phyloP scores from a whole-genome alignment of 768 basidiomycete genomes.

The Lanmaoa pseudosensibilis region DNA sequence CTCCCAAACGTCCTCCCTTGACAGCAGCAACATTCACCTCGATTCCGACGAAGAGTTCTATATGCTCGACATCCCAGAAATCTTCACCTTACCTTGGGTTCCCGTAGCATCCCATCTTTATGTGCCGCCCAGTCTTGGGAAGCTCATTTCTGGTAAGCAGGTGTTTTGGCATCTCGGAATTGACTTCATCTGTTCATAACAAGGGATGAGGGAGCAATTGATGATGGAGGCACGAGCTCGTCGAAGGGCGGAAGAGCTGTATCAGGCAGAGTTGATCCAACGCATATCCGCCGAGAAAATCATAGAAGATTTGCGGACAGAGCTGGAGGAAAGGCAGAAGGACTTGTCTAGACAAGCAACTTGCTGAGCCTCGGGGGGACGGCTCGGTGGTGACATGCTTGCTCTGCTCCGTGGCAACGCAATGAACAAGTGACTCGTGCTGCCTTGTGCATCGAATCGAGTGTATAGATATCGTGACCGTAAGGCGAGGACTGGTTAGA shows the following conservation, averaged over 20 bases:
- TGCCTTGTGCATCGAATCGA: not conserved
- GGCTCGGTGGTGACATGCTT: not conserved
- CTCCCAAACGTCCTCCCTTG: not conserved
- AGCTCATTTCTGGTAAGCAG: constrained; percentile 36
- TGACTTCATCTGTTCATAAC: constrained; percentile 1
- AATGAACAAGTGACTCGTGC: not conserved
- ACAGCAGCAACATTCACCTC: not conserved
- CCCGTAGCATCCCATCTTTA: constrained; percentile 29
- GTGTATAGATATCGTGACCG: too few relatives aligned
- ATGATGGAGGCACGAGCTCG: constrained; percentile 33
- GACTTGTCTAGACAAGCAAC: not conserved
- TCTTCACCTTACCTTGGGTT: constrained; percentile 36
- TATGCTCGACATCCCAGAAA: constrained; percentile 36
- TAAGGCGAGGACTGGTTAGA: not conserved
- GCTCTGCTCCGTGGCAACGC: not conserved
- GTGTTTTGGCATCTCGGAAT: not conserved
- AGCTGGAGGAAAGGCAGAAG: constrained; percentile 3
- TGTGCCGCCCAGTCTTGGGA: constrained; percentile 36
- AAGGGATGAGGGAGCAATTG: constrained; percentile 38
- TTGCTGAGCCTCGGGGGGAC: not conserved
- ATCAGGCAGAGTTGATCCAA: constrained; percentile 31
- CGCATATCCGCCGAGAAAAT: constrained; percentile 34
- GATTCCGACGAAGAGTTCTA: constrained; percentile 28
- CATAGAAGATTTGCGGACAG: constrained; percentile 16
- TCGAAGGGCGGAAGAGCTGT: constrained; percentile 32